Conservation (phyloP, 257 asterid species). For the Solanum rostratum region DNA sequence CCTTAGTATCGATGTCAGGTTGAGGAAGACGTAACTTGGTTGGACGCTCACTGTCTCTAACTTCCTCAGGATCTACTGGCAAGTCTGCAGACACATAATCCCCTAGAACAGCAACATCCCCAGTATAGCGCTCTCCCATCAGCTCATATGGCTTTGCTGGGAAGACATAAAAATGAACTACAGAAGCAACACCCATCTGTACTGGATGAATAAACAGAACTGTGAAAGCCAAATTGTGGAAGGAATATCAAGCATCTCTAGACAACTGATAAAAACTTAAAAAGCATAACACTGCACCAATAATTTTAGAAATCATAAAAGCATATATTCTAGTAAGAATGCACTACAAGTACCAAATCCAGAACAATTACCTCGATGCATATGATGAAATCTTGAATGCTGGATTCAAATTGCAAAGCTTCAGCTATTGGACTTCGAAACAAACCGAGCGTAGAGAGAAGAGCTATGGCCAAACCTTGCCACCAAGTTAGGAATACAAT, state of each 20-base stretch:
- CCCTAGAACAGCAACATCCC: conserved; percentile 86
- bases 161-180: conserved; percentile 88
- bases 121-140: conserved; percentile 78
- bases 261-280: neutral
- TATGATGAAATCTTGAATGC: conserved; percentile 88
- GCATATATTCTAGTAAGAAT: neutral
- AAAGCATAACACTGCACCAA: neutral
- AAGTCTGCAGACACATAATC: conserved; percentile 93
- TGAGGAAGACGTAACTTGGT: conserved; percentile 86
- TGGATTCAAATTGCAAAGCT: conserved; percentile 75
- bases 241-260: neutral
- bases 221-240: conserved; percentile 27
- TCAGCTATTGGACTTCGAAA: conserved; percentile 78
- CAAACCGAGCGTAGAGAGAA: conserved; percentile 66
- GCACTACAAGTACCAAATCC: neutral
- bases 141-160: conserved; percentile 96
- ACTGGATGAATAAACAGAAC: conserved; percentile 63
- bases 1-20: conserved; percentile 43
- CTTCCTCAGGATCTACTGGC: conserved; percentile 92
- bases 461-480: conserved; percentile 97
- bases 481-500: conserved; percentile 99
- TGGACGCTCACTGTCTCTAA: conserved; percentile 95
- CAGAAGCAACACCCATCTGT: conserved; percentile 98
- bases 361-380: conserved; percentile 86
- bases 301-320: neutral